A percentile compares a stretch with the other conserved stretches of the same genome.
Conservation (phyloP, 2,329 filamentous ascomycete species). For the Monosporascus sp. region DNA sequence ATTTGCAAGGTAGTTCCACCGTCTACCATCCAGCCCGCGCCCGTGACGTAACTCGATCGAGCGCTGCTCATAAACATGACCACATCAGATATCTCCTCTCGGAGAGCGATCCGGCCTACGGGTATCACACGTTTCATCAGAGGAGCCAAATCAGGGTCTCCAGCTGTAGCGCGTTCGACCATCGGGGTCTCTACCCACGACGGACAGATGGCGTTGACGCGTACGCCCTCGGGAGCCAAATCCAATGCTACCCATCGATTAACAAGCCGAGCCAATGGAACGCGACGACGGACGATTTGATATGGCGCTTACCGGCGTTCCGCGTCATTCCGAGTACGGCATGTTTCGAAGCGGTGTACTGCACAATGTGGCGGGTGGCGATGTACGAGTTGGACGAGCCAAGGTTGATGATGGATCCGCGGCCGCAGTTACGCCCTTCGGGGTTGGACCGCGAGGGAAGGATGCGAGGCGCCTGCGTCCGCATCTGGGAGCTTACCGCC, state of each 20-base stretch:
- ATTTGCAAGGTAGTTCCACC: neutral
- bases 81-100: conserved; percentile 26
- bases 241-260: conserved; percentile 16
- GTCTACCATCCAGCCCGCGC: conserved; percentile 15
- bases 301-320: neutral
- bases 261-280: no score
- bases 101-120: conserved; percentile 17
- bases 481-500: neutral
- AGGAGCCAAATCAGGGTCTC: conserved; percentile 5
- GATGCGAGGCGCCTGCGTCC: neutral
- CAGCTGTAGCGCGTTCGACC: conserved; percentile 12
- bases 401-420: neutral
- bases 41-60: conserved; percentile 24
- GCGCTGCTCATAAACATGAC: conserved; percentile 23
- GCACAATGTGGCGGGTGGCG: neutral
- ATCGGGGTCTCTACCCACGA: conserved; percentile 26
- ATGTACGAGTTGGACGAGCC: neutral
- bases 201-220: conserved; percentile 27
- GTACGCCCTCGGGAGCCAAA: conserved; percentile 18
- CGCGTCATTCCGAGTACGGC: neutral
- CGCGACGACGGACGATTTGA: no score
- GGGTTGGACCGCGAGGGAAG: neutral
- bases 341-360: neutral
- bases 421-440: neutral
- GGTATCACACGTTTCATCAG: conserved; percentile 12